A percentile compares a stretch with the other conserved stretches of the same genome.
Conservation (phyloP, 495 filamentous ascomycete species). For the Podospora didyma region DNA sequence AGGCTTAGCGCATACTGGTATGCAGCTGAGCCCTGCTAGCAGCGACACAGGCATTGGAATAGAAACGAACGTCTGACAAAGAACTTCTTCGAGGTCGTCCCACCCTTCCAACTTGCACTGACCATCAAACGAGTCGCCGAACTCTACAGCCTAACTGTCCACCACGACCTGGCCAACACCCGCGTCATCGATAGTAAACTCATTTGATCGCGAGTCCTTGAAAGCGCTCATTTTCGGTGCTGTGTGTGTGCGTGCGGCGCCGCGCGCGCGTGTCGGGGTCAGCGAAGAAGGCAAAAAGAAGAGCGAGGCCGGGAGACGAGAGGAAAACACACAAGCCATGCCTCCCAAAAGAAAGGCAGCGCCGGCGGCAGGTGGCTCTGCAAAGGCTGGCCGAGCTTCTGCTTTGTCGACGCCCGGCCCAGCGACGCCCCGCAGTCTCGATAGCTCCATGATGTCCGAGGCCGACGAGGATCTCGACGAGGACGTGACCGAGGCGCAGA, state of each 20-base stretch:
- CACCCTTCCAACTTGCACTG: neutral
- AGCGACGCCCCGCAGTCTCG: slow-evolving; percentile 60
- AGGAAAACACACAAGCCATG: slow-evolving; percentile 42
- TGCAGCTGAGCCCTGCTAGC: too few species aligned
- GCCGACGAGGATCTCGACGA: slow-evolving; percentile 64
- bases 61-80: neutral
- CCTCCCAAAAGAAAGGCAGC: slow-evolving; percentile 76
- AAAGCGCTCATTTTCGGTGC: too few species aligned
- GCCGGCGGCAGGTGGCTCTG: slow-evolving; percentile 43
- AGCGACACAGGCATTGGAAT: neutral
- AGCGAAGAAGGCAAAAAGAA: neutral
- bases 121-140: neutral
- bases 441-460: slow-evolving; percentile 47
- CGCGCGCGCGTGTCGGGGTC: neutral
- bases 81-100: neutral
- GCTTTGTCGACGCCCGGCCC: slow-evolving; percentile 66
- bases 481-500: slow-evolving; percentile 55
- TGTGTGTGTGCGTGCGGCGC: too few species aligned
- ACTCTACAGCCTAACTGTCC: too few species aligned
- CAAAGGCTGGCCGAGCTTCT: slow-evolving; percentile 55
- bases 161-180: neutral
- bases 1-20: too few species aligned
- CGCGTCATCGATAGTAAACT: neutral
- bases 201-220: too few species aligned
- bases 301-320: neutral